A percentile compares a stretch with the other conserved stretches of the same genome.
phyloP scores from a whole-genome alignment of 2,329 filamentous ascomycete species.

The Botryosphaeria agaves region DNA sequence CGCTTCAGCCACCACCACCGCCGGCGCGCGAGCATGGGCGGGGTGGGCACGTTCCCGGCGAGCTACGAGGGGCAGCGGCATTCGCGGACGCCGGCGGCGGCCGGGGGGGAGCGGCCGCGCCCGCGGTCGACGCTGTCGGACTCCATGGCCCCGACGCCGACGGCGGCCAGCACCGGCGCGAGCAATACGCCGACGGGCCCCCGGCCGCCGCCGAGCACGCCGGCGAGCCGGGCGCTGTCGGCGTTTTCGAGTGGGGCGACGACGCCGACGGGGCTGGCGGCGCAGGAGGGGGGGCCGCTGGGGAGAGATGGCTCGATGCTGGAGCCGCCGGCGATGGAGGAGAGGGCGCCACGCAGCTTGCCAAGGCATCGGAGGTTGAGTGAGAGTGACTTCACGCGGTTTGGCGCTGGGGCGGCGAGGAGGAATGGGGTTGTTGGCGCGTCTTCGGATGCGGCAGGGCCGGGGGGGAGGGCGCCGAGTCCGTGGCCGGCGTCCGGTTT shows the following conservation, averaged over 20 bases:
- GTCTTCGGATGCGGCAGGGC: not conserved
- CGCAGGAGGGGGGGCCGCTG: slow-evolving; percentile 17
- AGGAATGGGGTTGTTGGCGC: slow-evolving; percentile 41
- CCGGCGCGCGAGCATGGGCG: slow-evolving; percentile 36
- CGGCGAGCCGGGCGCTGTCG: slow-evolving; percentile 39
- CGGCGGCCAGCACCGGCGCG: too few species aligned
- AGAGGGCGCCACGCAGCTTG: slow-evolving; percentile 14
- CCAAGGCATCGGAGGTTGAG: slow-evolving; percentile 37
- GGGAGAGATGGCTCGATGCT: slow-evolving; percentile 25
- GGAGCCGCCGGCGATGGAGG: slow-evolving; percentile 14
- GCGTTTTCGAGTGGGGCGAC: slow-evolving; percentile 34
- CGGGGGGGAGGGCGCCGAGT: too few species aligned
- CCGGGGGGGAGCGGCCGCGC: slow-evolving; percentile 23
- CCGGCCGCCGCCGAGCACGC: slow-evolving; percentile 44
- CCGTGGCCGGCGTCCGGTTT: too few species aligned
- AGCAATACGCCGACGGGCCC: slow-evolving; percentile 40
- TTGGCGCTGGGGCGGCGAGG: slow-evolving; percentile 43
- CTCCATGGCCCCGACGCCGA: too few species aligned
- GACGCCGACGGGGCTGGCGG: slow-evolving; percentile 15
- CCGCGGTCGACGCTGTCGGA: slow-evolving; percentile 32
- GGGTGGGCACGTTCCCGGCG: slow-evolving; percentile 28
- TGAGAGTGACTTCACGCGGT: slow-evolving; percentile 42
- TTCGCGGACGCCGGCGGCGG: slow-evolving; percentile 27
- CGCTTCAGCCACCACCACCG: slow-evolving; percentile 36
- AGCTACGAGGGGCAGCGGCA: slow-evolving; percentile 36